Conservation (phyloP, 352 stramenopile genomes). For the Globisporangium camurandrum region DNA sequence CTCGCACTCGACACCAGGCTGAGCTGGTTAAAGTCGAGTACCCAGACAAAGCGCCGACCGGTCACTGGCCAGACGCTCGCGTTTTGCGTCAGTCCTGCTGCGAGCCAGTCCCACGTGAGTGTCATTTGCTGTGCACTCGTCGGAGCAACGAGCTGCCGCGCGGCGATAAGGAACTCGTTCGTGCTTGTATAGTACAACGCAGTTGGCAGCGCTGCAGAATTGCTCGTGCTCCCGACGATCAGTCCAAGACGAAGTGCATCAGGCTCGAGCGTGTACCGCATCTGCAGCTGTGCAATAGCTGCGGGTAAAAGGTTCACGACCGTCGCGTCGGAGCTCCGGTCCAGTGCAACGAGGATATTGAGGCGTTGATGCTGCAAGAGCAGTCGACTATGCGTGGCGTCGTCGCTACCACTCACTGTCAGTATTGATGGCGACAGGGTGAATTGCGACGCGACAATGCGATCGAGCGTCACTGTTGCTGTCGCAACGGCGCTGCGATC, state of each 20-base stretch:
- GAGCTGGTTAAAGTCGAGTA: constrained; percentile 12
- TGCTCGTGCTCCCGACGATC: constrained; percentile 11
- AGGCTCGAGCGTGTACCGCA: constrained; percentile 17
- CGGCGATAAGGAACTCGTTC: constrained; percentile 14
- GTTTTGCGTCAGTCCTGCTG: constrained; percentile 2
- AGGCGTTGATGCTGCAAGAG: constrained; percentile 24
- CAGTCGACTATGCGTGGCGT: not conserved
- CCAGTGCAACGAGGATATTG: constrained; percentile 43
- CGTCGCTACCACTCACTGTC: no score
- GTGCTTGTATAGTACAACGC: constrained; percentile 9
- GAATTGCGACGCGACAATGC: constrained; percentile 20
- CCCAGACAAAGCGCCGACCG: constrained; percentile 16
- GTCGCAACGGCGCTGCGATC: constrained; percentile 9
- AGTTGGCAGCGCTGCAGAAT: not conserved
- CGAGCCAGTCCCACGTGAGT: constrained; percentile 4
- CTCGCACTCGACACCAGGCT: constrained; percentile 3
- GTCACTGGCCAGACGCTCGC: constrained; percentile 18
- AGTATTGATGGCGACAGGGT: constrained; percentile 21
- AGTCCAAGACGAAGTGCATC: constrained; percentile 24
- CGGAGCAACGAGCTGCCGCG: constrained; percentile 2
- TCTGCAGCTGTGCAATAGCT: constrained; percentile 28
- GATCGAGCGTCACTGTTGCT: constrained; percentile 25
- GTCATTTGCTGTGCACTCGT: constrained; percentile 6
- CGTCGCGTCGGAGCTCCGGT: constrained; percentile 16
- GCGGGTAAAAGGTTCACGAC: constrained; percentile 28